Base-by-base conservation (phyloP, 495 filamentous ascomycete genomes). In the Peziza echinospora region DNA sequence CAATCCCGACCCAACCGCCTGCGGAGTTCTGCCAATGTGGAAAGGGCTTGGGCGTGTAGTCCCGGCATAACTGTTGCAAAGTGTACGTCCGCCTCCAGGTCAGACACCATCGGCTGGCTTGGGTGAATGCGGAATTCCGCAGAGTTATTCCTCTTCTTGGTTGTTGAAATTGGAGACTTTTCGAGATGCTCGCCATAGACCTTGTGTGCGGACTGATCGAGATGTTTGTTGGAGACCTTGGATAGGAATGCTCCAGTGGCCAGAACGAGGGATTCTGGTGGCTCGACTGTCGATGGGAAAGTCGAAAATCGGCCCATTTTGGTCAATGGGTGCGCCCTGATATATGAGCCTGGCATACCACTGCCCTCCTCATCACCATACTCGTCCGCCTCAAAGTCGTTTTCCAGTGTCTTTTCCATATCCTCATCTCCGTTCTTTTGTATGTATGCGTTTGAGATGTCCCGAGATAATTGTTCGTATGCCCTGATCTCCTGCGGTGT, bases 41-140 rank as follows among this genome's bases (percentile, higher is more conserved):
- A 81, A 61, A 79, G 72, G 0, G 73, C 60, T 6, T 80, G 70
- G 0, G 86, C 76, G 59, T 92, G 93, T 46, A 79, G 69, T 1
- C 76, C 80, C 0, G 89, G 87, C 57, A 92, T 75, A 9, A 91
- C 67, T 6, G 75, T 73, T 4, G 84, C 73, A 22, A 93, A 53
- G 52, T 75, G 94, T 2, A 76, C 71, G 67, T 93, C 83, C n/a
- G 76, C 80, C 57, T 93, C 82, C 62, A 93, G 87, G 23, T 83
- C 75, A 3, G 67, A 66, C 83, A 94, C 91, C 24, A 65, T 64
- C 45, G 70, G 65, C 46, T 89, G 78, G 3, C 70, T 68, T 2
- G 82, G 78, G 51, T 77, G 70, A 17, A 96, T 60, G 1, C 69
- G 67, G 22, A 94, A 76, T 2, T 73, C 66, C 47, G 73, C 24